Conservation (phyloP, 1,284 basidiomycete genomes). For the Vanrija pseudolonga region DNA sequence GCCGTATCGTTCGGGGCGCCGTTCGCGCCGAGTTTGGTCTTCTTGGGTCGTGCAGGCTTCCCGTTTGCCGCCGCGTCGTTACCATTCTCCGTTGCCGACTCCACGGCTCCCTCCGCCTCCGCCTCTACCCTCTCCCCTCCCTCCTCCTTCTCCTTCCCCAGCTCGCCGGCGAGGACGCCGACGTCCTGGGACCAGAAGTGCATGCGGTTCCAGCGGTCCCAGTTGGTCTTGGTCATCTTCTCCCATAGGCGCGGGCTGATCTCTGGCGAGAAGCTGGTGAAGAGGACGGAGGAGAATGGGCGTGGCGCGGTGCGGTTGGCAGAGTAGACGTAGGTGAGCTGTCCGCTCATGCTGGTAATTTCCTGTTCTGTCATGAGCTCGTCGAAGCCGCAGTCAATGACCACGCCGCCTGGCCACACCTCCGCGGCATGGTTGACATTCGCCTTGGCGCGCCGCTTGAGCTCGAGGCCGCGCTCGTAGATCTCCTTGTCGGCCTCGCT, state of each 20-base stretch:
- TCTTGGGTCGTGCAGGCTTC: not conserved
- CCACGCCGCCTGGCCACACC: conserved; percentile 63
- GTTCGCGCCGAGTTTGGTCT: not conserved
- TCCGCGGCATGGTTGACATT: conserved; percentile 13
- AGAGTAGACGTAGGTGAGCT: conserved; percentile 84
- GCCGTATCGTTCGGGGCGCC: conserved; percentile 14
- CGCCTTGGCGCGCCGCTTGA: conserved; percentile 23
- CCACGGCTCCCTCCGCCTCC: not conserved
- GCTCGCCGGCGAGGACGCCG: conserved; percentile 17
- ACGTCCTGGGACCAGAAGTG: conserved; percentile 67
- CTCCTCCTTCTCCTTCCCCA: conserved; percentile 1
- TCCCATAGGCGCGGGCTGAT: conserved; percentile 39
- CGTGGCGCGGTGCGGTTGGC: conserved; percentile 68
- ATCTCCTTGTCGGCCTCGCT: conserved; percentile 23
- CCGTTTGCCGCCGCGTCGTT: not conserved
- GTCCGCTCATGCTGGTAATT: conserved; percentile 77
- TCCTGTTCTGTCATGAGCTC: conserved; percentile 95
- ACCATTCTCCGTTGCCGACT: not conserved
- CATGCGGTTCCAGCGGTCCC: conserved; percentile 67
- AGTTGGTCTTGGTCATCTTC: conserved; percentile 50
- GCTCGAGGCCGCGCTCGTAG: conserved; percentile 21
- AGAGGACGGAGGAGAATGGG: conserved; percentile 69
- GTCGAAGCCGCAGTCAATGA: conserved; percentile 92
- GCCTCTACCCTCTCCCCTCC: not conserved
- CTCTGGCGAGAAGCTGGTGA: conserved; percentile 61